phyloP scores from a whole-genome alignment of 768 basidiomycete genomes.

The Polyporus arcularius region DNA sequence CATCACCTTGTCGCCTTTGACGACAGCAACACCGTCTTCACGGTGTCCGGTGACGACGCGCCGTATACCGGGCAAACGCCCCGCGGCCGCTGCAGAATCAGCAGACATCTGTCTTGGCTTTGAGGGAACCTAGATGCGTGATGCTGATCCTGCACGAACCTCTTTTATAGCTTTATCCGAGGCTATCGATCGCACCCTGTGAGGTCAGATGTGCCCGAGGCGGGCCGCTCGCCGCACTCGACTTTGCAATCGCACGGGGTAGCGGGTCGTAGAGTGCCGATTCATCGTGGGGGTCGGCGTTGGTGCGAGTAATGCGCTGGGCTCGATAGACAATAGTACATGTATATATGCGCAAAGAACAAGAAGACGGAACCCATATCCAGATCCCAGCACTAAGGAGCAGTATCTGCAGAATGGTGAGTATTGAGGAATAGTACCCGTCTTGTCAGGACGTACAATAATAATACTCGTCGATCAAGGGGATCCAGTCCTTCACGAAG shows the following conservation, averaged over 20 bases:
- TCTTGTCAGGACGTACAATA: constrained; percentile 62
- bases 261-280: too few species aligned
- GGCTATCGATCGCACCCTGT: too few species aligned
- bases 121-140: neutral
- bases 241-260: too few species aligned
- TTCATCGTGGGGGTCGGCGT: neutral
- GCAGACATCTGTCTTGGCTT: neutral
- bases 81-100: neutral
- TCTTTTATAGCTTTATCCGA: too few species aligned
- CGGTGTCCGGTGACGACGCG: constrained; percentile 56
- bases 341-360: constrained; percentile 16
- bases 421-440: neutral
- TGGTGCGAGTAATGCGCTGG: neutral
- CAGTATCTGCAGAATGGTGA: constrained; percentile 38
- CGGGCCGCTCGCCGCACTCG: too few species aligned
- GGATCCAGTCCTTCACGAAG: constrained; percentile 83
- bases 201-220: too few species aligned
- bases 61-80: constrained; percentile 29
- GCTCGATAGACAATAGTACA: constrained; percentile 8
- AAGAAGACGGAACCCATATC: neutral
- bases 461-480: constrained; percentile 86
- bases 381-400: constrained; percentile 37
- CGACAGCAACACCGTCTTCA: constrained; percentile 40
- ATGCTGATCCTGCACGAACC: too few species aligned
- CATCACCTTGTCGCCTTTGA: constrained; percentile 38